phyloP scores from a whole-genome alignment of 495 filamentous ascomycete genomes.

The Hypoxylon cercidicola region DNA sequence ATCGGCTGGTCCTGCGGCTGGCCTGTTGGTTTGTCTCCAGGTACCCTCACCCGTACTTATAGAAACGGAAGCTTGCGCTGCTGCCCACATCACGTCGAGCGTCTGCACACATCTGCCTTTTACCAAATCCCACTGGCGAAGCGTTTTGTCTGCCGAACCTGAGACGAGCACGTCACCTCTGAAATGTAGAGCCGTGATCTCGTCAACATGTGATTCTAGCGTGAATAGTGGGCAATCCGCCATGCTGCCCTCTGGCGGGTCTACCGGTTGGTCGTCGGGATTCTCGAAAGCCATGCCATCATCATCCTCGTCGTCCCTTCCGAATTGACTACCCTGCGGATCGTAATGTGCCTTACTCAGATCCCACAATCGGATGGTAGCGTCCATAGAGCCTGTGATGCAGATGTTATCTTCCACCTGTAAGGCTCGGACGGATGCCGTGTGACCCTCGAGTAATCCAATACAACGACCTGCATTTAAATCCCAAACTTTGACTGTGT shows the following conservation, averaged over 20 bases:
- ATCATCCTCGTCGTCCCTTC: constrained; percentile 71
- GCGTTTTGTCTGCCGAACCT: constrained; percentile 94
- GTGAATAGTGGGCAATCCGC: constrained; percentile 88
- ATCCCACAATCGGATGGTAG: constrained; percentile 95
- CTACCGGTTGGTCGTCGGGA: constrained; percentile 67
- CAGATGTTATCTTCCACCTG: constrained; percentile 97
- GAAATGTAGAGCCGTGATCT: constrained; percentile 95
- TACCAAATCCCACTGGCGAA: constrained; percentile 96
- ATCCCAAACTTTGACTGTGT: constrained; percentile 98
- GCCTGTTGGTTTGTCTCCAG: constrained; percentile 67
- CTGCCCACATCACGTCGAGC: constrained; percentile 98
- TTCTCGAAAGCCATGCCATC: constrained; percentile 70
- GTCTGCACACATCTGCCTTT: constrained; percentile 97
- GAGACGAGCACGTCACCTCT: constrained; percentile 88
- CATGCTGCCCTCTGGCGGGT: constrained; percentile 76
- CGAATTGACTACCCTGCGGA: constrained; percentile 70
- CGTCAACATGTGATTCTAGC: constrained; percentile 89
- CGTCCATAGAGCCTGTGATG: constrained; percentile 95
- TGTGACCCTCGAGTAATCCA: constrained; percentile 90
- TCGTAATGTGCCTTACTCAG: constrained; percentile 70
- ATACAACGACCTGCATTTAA: constrained; percentile 91
- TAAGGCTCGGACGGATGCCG: constrained; percentile 90
- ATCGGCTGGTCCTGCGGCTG: constrained; percentile 73
- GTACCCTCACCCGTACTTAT: constrained; percentile 63
- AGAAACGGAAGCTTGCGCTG: constrained; percentile 84